A percentile compares a stretch with the other conserved stretches of the same genome.
phyloP scores from a whole-genome alignment of 2,329 filamentous ascomycete species.

The Torrubiella hemipterigena region DNA sequence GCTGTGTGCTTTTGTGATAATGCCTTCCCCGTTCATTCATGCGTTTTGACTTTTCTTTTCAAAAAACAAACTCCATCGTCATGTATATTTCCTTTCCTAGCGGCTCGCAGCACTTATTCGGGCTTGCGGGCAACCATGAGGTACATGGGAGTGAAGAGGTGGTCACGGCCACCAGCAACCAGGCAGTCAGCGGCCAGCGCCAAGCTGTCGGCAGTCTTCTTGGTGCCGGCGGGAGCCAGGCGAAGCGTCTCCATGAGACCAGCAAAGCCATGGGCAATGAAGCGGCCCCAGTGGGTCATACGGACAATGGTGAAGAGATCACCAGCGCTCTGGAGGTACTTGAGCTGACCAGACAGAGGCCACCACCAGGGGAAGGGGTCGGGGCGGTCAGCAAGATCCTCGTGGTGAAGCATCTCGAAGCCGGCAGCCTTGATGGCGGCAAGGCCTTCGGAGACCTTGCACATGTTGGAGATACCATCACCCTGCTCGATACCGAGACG shows the following conservation, averaged over 20 bases:
- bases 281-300: constrained; percentile 78
- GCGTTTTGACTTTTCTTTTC: background rate
- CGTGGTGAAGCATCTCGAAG: constrained; percentile 71
- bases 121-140: constrained; percentile 92
- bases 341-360: constrained; percentile 74
- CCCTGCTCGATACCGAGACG: constrained; percentile 91
- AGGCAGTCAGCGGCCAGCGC: constrained; percentile 72
- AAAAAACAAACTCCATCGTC: too few relatives aligned
- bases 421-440: constrained; percentile 77
- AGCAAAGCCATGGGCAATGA: constrained; percentile 63
- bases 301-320: constrained; percentile 76
- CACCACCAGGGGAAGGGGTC: constrained; percentile 88
- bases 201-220: constrained; percentile 89
- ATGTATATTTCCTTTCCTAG: background rate
- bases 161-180: constrained; percentile 73
- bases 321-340: constrained; percentile 66
- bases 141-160: constrained; percentile 98
- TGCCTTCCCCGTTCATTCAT: too few relatives aligned
- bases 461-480: constrained; percentile 97
- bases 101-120: background rate
- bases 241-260: constrained; percentile 63
- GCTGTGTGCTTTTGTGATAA: too few relatives aligned
- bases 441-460: constrained; percentile 69
- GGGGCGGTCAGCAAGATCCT: constrained; percentile 71
- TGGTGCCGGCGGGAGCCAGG: constrained; percentile 70